These are phyloP conservation scores for Lablab purpureus DNA, from an alignment of 306 rosid species.

Conservation along the genomic window DNA sequence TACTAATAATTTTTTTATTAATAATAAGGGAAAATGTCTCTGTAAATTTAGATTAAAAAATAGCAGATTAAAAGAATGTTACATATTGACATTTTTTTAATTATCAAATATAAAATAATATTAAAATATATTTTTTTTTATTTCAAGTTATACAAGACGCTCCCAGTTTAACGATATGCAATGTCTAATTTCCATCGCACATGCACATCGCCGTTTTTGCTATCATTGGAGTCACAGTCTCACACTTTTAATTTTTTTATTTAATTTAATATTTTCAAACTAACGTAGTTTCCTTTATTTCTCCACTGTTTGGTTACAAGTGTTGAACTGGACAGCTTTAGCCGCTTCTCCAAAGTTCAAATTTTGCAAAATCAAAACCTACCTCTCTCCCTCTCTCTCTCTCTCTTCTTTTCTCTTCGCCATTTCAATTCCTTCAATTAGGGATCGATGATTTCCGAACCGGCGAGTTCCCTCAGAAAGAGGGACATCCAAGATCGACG, in stretches of 20 bases:
- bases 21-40: no score
- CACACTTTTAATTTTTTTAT: background rate
- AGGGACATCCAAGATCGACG: constrained; percentile 59
- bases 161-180: background rate
- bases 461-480: constrained; percentile 47
- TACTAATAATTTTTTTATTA: no score
- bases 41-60: no score
- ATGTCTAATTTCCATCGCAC: background rate
- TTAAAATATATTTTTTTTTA: no score
- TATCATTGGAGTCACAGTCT: no score
- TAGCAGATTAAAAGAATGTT: no score
- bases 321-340: background rate
- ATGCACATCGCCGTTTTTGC: no score
- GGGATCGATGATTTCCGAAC: constrained; percentile 40
- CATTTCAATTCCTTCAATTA: constrained; percentile 10
- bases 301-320: background rate
- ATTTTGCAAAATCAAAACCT: constrained; percentile 15
- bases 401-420: background rate
- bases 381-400: background rate
- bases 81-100: no score
- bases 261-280: background rate
- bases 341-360: constrained; percentile 49
- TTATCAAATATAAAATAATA: no score
- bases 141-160: no score
- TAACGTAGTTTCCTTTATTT: background rate